Conservation (phyloP, 1,139 yeast species). For the Kodamaea ohmeri region DNA sequence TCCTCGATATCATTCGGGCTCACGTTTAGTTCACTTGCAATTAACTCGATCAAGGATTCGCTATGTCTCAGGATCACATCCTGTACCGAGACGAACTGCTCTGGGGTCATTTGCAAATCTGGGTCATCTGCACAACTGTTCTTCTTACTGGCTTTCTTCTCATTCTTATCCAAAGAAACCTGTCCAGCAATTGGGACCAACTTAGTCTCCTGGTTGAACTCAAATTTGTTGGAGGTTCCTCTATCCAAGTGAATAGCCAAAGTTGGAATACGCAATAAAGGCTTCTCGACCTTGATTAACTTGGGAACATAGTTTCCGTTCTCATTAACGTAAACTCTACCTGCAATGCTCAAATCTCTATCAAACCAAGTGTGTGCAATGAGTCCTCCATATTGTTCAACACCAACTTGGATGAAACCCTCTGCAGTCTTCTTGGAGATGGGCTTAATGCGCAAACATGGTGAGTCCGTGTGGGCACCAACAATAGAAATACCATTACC, state of each 20-base stretch:
- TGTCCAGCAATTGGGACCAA: conserved; percentile 86
- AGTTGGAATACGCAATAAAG: conserved; percentile 88
- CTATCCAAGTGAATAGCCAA: conserved; percentile 90
- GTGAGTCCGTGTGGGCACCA: conserved; percentile 96
- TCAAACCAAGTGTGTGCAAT: conserved; percentile 93
- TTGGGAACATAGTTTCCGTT: conserved; percentile 56
- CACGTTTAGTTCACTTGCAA: conserved; percentile 63
- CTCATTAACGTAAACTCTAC: conserved; percentile 71
- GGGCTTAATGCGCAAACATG: conserved; percentile 91
- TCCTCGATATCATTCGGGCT: conserved; percentile 64
- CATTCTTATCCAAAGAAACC: conserved; percentile 35
- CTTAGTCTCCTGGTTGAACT: conserved; percentile 86
- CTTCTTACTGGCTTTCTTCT: conserved; percentile 15
- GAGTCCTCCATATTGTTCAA: conserved; percentile 94
- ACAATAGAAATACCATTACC: conserved; percentile 85
- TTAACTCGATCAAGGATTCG: conserved; percentile 59
- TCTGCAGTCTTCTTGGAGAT: conserved; percentile 66
- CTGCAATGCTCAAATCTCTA: conserved; percentile 88
- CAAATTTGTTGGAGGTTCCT: conserved; percentile 73
- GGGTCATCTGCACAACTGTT: conserved; percentile 48
- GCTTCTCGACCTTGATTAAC: conserved; percentile 76
- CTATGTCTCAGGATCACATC: conserved; percentile 74
- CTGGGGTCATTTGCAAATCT: conserved; percentile 41
- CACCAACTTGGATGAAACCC: conserved; percentile 88
- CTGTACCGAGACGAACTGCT: conserved; percentile 64